Evolutionary conservation across 768 basidiomycete species (phyloP), one percentile per base, ranked within the genome.

Genomic region (Suillus sp.): DNA sequence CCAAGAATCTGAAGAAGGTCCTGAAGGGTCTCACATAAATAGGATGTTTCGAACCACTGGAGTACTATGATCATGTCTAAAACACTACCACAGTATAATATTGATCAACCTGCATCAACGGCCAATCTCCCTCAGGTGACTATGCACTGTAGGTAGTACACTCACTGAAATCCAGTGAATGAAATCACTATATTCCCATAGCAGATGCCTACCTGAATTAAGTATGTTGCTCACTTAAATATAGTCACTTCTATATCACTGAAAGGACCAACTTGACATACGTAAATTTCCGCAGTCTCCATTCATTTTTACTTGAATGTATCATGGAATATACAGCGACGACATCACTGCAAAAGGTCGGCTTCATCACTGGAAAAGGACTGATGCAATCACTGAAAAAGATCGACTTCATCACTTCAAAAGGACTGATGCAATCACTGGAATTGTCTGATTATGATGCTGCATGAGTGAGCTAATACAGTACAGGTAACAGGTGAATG

Each of bases 241-340:
- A 3, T 16, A 30, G 48, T 30, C 14, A 50, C 16, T 50, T 50
- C 48, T 27, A 27, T 14, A 50, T 50, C 48, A 18, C 48, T 50
- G 48, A 50, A 50, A 50, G 48, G 48, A 50, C 48, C 48, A 50
- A 50, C 27, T 27, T 50, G 48, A 16, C 27, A 27, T 50, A 50
- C 2, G 48, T 2, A 50, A 50, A 3, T 30, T 50, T 30, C 48
- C 14, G 7, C 3, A 27, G 48, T 50, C 48, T 50, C 7, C 48
- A 8, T 16, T 14, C 4, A 30, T 27, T 50, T 50, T 50, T 8
- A 43, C 7, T 27, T 50, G 16, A 50, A 27, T 27, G 7, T 50
- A 30, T 27, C 27, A 50, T 8, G 16, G 4, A 50, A 50, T 9
- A 50, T 50, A 27, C 25, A 7, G 27, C 16, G 27, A 50, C 14